Base-by-base conservation (phyloP, 371 early-diverging fungal genomes). In the Mortierella sp. region DNA sequence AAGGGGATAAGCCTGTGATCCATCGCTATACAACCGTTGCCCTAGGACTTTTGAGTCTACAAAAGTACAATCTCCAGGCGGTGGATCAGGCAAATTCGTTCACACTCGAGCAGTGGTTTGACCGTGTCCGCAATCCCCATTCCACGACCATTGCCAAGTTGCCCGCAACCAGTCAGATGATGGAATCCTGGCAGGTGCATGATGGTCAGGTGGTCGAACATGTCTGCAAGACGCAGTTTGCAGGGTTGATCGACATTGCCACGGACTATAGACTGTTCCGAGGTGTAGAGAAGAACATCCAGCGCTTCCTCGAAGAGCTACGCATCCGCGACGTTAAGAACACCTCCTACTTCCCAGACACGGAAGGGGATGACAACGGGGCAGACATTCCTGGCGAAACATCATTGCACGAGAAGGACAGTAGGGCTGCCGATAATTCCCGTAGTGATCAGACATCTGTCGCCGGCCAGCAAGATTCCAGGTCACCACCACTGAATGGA, bases 141-240 rank as follows among this genome's bases (percentile, higher is more conserved):
- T 61, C 78, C 23, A 54, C 66, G 0, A 76, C 71, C 24, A 76
- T 76, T 43, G 78, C 78, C 18, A 70, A 70, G 51, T 26, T 76
- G 1, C 78, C 78, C 0, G 57, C 67, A 18, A 76, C 78, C 26
- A 70, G 51, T 12, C 78, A 76, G 27, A 31, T 65, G 27, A 76
- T 76, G 78, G 78, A 76, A 26, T 76, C 78, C 6, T 76, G 78
- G 78, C 78, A 76, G 46, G 63, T 18, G 0, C 47, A 70, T 9
- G 67, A 70, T 21, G 55, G 64, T 30, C 31, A 19, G 1, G 78
- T 76, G 23, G 58, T 76, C 27, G 67, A 76, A 26, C 78, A 76
- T 27, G 61, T 70, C 21, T 76, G 78, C 52, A 65, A 66, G 56
- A 76, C 78, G 0, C 60, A 70, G 38, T 76, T 76, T 59, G 70